phyloP scores from a whole-genome alignment of 2,329 filamentous ascomycete genomes.

The Clonostachys chloroleuca region DNA sequence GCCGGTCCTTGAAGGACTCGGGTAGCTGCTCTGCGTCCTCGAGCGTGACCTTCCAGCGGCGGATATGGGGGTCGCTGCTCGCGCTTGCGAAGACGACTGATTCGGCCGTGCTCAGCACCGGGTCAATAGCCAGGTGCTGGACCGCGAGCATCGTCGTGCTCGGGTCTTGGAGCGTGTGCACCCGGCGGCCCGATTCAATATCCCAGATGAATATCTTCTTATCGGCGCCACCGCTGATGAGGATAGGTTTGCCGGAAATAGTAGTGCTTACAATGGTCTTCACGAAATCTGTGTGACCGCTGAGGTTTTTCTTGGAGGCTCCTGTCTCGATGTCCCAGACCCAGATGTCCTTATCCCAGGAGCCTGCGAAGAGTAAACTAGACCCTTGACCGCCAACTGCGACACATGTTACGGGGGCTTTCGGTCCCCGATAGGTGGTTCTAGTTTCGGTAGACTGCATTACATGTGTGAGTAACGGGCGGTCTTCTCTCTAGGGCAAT shows the following conservation, averaged over 20 bases:
- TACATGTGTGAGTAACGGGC: background rate
- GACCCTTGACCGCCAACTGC: slow-evolving; percentile 55
- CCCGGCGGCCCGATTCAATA: slow-evolving; percentile 56
- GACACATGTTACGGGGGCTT: slow-evolving; percentile 75
- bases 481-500: background rate
- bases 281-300: slow-evolving; percentile 86
- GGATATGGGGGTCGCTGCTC: slow-evolving; percentile 75
- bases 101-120: slow-evolving; percentile 45
- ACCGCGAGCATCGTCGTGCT: slow-evolving; percentile 69
- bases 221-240: slow-evolving; percentile 75
- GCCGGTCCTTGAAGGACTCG: slow-evolving; percentile 34
- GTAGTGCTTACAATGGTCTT: slow-evolving; percentile 68
- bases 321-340: slow-evolving; percentile 68
- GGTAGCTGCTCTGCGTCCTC: slow-evolving; percentile 49
- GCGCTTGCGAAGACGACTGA: slow-evolving; percentile 67
- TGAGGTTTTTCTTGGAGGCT: slow-evolving; percentile 52
- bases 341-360: slow-evolving; percentile 93
- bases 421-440: slow-evolving; percentile 64
- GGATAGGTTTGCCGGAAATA: slow-evolving; percentile 54
- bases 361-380: slow-evolving; percentile 73
- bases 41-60: slow-evolving; percentile 65
- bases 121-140: slow-evolving; percentile 75
- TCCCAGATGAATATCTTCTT: slow-evolving; percentile 85
- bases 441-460: slow-evolving; percentile 22
- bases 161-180: slow-evolving; percentile 77